Percentiles rank a stretch among this genome's conserved stretches.
Evolutionary conservation across 176 grass and related monocot species (phyloP).

Genomic region (Thalia dealbata): DNA sequence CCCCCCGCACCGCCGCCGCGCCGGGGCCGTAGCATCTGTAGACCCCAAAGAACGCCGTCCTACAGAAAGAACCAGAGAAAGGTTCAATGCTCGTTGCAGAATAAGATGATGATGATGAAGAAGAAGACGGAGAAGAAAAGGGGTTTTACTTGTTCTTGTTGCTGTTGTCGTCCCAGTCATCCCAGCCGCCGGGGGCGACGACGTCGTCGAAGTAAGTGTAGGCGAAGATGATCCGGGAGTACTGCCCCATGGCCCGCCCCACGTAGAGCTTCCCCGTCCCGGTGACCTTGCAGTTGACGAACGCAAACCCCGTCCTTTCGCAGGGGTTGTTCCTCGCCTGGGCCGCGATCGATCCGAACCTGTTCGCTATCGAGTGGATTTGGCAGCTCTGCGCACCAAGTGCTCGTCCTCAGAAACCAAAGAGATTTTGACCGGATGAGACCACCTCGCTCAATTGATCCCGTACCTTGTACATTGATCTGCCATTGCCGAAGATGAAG

Average conservation of each 20-base stretch:
- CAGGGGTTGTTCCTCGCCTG: slow-evolving; percentile 62
- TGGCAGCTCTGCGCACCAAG: slow-evolving; percentile 41
- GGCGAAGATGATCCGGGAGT: slow-evolving; percentile 89
- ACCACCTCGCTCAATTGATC: too few species aligned
- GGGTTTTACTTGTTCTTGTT: slow-evolving; percentile 78
- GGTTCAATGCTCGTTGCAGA: not conserved
- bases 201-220: slow-evolving; percentile 95
- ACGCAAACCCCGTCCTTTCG: slow-evolving; percentile 80
- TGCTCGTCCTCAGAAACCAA: not conserved
- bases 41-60: slow-evolving; percentile 87
- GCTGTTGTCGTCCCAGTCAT: slow-evolving; percentile 90
- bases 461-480: slow-evolving; percentile 80
- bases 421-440: not conserved
- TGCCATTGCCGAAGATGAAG: slow-evolving; percentile 95
- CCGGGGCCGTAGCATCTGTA: slow-evolving; percentile 84
- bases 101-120: not conserved
- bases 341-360: slow-evolving; percentile 68
- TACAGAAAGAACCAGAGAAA: slow-evolving; percentile 21
- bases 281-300: slow-evolving; percentile 83
- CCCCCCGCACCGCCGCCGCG: slow-evolving; percentile 57
- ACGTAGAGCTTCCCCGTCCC: slow-evolving; percentile 71
- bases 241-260: slow-evolving; percentile 92
- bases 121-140: not conserved
- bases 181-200: slow-evolving; percentile 80
- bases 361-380: slow-evolving; percentile 63